Conservation (phyloP, 2,329 filamentous ascomycete genomes). For the Botrytis hyacinthi region DNA sequence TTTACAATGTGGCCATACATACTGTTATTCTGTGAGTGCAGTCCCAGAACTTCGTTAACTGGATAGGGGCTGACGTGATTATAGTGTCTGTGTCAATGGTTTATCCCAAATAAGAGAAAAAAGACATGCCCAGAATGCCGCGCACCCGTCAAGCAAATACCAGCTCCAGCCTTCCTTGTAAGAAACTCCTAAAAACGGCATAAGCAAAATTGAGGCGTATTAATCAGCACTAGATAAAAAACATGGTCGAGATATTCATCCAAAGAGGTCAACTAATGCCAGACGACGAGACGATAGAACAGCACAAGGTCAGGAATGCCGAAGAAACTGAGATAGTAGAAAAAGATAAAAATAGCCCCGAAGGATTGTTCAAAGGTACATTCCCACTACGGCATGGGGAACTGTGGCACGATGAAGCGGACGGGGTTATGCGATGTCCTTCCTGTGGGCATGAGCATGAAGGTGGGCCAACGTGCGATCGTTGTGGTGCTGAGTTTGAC, state of each 20-base stretch:
- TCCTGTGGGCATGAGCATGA: slow-evolving; percentile 62
- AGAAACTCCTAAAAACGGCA: slow-evolving; percentile 27
- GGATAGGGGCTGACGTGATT: slow-evolving; percentile 24
- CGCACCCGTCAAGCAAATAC: slow-evolving; percentile 54
- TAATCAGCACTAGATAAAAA: slow-evolving; percentile 50
- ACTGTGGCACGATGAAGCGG: slow-evolving; percentile 52
- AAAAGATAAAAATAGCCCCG: slow-evolving; percentile 52
- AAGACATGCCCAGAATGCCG: slow-evolving; percentile 71
- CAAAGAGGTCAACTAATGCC: slow-evolving; percentile 59
- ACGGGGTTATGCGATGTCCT: slow-evolving; percentile 62
- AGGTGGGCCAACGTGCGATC: slow-evolving; percentile 52
- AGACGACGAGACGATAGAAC: slow-evolving; percentile 59
- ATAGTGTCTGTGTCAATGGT: slow-evolving; percentile 41
- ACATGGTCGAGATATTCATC: slow-evolving; percentile 63
- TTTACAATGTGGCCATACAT: slow-evolving; percentile 67
- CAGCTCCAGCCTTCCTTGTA: slow-evolving; percentile 64
- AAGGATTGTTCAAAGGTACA: slow-evolving; percentile 62
- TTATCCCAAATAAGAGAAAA: slow-evolving; percentile 47
- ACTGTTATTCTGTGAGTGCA: slow-evolving; percentile 61
- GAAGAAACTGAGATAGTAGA: slow-evolving; percentile 61
- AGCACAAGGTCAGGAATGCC: slow-evolving; percentile 55
- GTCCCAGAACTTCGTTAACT: neutral
- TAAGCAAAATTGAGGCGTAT: slow-evolving; percentile 14
- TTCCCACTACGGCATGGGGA: slow-evolving; percentile 26
- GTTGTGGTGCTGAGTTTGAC: slow-evolving; percentile 45